Conservation (phyloP, 176 grass and related monocot genomes). For the Puya raimondii region DNA sequence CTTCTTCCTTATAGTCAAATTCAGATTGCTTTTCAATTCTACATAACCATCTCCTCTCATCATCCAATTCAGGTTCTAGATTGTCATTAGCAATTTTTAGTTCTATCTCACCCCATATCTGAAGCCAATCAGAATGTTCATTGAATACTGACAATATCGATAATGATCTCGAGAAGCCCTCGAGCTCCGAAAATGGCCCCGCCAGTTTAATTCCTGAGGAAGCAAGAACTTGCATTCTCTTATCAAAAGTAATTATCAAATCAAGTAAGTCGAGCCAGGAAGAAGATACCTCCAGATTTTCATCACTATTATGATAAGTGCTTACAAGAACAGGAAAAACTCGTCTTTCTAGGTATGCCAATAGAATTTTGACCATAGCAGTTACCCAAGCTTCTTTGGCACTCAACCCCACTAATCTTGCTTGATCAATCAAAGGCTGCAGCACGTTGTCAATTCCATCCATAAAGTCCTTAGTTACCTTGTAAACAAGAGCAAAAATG, state of each 20-base stretch:
- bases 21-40: constrained; percentile 24
- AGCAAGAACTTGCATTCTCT: constrained; percentile 73
- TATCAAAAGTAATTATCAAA: constrained; percentile 81
- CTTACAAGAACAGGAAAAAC: constrained; percentile 47
- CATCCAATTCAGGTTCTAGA: constrained; percentile 50
- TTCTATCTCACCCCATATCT: constrained; percentile 71
- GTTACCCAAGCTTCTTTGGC: constrained; percentile 96
- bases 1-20: constrained; percentile 28
- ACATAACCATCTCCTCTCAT: constrained; percentile 48
- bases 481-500: constrained; percentile 83
- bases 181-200: constrained; percentile 36
- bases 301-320: constrained; percentile 32
- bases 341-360: constrained; percentile 57
- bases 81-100: constrained; percentile 54
- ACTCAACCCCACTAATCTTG: constrained; percentile 68
- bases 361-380: constrained; percentile 82
- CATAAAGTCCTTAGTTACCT: constrained; percentile 89
- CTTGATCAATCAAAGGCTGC: constrained; percentile 91
- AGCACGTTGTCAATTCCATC: constrained; percentile 72
- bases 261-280: constrained; percentile 89
- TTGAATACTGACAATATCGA: constrained; percentile 68
- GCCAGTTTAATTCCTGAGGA: constrained; percentile 55
- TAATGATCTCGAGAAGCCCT: constrained; percentile 52
- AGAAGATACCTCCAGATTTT: constrained; percentile 38
- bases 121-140: constrained; percentile 82